Evolutionary conservation across 345 rosid genomes (phyloP), one percentile per base, ranked within the genome.

Genomic region (Linum usitatissimum): DNA sequence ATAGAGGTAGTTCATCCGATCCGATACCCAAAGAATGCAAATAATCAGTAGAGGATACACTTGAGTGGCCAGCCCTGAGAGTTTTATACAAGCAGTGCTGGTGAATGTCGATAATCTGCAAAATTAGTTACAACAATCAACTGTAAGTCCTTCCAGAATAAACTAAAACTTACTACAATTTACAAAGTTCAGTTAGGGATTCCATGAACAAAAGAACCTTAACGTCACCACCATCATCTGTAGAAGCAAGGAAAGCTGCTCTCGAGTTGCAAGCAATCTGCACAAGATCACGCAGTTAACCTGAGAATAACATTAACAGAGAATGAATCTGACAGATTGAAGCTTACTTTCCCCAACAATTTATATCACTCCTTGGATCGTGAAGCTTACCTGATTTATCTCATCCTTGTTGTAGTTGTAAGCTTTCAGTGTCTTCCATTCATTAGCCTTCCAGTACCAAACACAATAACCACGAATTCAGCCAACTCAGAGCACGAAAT

Each of bases 331-430:
- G 56, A 15, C 18, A 19, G 34, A 30, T 18, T 34, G 7, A 57
- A 18, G 45, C 31, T 64, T 18, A 39, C 40, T 21, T 19, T 19
- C 51, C 14, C 51, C 14, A 9, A 45, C 51, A 45, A 7, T 12
- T 10, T 45, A 15, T 3, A 15, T 3, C 51, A 34, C 45, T 62
- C 14, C 14, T 4, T 48, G 17, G 48, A 40, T 21, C 3, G 14
- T 4, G 15, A 30, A 36, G 9, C 40, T 45, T 65, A 88, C 98
- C 92, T 91, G 96, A 70, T 88, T 86, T 21, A 91, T 79, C 79
- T 91, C 98, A 63, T 86, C 98, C 84, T 83, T 91, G 65, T 88
- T 91, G 74, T 83, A 82, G 64, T 14, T 77, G 75, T 75, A 86
- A 61, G 77, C 71, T 77, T 83, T 87, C 76, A 86, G 77, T 15